Base-by-base conservation (phyloP, 2,329 filamentous ascomycete species). In the Balansia obtecta region DNA sequence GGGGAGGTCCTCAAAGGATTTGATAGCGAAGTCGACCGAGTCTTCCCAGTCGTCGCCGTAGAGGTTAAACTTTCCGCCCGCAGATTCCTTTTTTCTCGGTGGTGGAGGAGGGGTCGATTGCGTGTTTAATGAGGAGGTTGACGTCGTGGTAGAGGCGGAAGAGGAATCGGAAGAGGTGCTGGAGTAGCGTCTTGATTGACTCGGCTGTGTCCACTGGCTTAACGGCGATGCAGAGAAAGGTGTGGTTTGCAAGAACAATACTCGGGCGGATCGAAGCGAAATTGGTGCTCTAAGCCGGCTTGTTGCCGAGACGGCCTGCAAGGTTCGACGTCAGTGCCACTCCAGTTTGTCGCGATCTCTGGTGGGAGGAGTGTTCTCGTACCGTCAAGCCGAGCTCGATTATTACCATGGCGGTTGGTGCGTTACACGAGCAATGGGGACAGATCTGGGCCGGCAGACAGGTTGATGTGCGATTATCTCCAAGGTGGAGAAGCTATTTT, bases 41-140 rank as follows among this genome's bases (percentile, higher is more conserved):
- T 71, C 67, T 52, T 72, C 70, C 70, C 70, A 72, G 49, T 71
- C 68, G 38, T 66, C 62, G 48, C 62, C 64, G 40, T 68, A 69
- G 10, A 68, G 55, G 45, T 66, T 68, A 51, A 63, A 63, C 52
- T 65, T 67, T 22, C 60, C 58, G 10, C 56, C 56, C 4, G 57
- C 58, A 3, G 60, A 61, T 52, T 63, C 58, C 53, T 55, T 54
- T 40, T 58, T 46, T 41, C 49, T 50, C 1, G 22, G 27, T 20
- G 45, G 33, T 20, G 42, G 43, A 10, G 42, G 43, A 10, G 50
- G 27, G 5, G 51, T 52, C 15, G 56, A 48, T 51, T 50, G 53
- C 41, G 50, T 51, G 53, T 44, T 50, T 57, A 30, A 51, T 39
- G 38, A 27, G 27, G 27, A 27, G 27, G 27, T 22, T 16, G 42